A percentile compares a stretch with the other conserved stretches of the same genome.
phyloP scores from a whole-genome alignment of 2,329 filamentous ascomycete species.

The Aspergillus sclerotialis region DNA sequence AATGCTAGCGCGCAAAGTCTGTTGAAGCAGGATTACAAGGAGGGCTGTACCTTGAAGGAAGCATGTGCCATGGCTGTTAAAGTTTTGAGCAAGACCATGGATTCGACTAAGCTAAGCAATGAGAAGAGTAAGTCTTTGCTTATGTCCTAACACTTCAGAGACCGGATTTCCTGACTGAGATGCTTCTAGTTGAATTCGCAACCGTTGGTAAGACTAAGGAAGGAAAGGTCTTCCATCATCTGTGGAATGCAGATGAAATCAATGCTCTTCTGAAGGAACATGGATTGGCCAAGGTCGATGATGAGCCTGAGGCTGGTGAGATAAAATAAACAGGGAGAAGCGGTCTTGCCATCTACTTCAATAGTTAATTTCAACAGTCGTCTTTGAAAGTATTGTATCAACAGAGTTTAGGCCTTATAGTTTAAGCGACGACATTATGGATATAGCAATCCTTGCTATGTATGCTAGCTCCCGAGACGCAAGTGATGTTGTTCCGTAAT shows the following conservation, averaged over 20 bases:
- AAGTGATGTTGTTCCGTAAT: conserved; percentile 19
- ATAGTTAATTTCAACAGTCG: conserved; percentile 23
- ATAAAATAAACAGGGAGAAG: conserved; percentile 28
- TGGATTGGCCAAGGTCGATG: conserved; percentile 75
- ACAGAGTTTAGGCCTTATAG: too few species aligned
- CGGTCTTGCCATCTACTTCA: conserved; percentile 17
- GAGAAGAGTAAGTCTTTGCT: conserved; percentile 76
- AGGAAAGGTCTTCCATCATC: conserved; percentile 94
- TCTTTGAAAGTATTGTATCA: conserved; percentile 1
- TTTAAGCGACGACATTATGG: conserved; percentile 3
- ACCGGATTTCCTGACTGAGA: conserved; percentile 8
- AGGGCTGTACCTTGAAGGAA: conserved; percentile 92
- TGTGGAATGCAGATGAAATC: conserved; percentile 97
- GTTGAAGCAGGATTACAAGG: conserved; percentile 99
- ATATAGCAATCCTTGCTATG: conserved; percentile 4
- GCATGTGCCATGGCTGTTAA: conserved; percentile 97
- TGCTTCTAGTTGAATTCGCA: conserved; percentile 77
- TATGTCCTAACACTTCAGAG: neutral
- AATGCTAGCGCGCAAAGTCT: conserved; percentile 95
- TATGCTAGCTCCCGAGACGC: conserved; percentile 16
- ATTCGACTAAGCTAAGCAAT: conserved; percentile 95
- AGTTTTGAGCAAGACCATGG: conserved; percentile 99
- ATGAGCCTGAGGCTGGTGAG: conserved; percentile 57
- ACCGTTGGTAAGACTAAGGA: conserved; percentile 93
- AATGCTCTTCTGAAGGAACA: conserved; percentile 90